Conservation (phyloP, 257 asterid genomes). For the Penstemon barbatus region DNA sequence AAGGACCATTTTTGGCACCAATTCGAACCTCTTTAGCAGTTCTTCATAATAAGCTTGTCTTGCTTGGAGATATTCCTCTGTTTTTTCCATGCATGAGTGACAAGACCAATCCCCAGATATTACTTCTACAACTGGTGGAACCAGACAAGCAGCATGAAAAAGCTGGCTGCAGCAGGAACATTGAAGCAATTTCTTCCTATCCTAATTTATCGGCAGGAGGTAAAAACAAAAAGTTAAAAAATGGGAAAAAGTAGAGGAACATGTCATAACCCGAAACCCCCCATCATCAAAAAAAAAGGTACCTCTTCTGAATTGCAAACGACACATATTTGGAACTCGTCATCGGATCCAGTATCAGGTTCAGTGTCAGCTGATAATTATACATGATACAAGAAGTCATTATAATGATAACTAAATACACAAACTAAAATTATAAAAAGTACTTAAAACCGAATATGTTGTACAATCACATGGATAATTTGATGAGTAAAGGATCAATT, state of each 20-base stretch:
- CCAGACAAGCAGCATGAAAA: slow-evolving; percentile 77
- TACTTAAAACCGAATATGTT: slow-evolving; percentile 8
- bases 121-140: slow-evolving; percentile 78
- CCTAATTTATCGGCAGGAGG: slow-evolving; percentile 47
- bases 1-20: slow-evolving; percentile 6
- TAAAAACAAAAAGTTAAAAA: slow-evolving; percentile 3
- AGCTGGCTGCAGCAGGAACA: slow-evolving; percentile 88
- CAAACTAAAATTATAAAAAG: too few relatives aligned
- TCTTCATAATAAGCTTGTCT: slow-evolving; percentile 72
- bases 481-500: slow-evolving; percentile 17
- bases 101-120: slow-evolving; percentile 83
- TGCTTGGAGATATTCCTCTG: slow-evolving; percentile 86
- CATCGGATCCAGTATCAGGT: slow-evolving; percentile 80
- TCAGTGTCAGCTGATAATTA: slow-evolving; percentile 66
- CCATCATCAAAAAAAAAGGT: slow-evolving; percentile 9
- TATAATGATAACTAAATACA: too few relatives aligned
- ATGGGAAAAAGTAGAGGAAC: slow-evolving; percentile 1
- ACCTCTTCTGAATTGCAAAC: slow-evolving; percentile 94
- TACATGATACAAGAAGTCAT: slow-evolving; percentile 12
- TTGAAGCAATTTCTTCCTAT: slow-evolving; percentile 87
- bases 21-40: slow-evolving; percentile 60
- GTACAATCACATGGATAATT: background rate
- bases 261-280: background rate
- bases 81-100: slow-evolving; percentile 84
- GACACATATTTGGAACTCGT: slow-evolving; percentile 92